Evolutionary conservation across 2,329 filamentous ascomycete species (phyloP).

Genomic region (Scedosporium minutisporum): DNA sequence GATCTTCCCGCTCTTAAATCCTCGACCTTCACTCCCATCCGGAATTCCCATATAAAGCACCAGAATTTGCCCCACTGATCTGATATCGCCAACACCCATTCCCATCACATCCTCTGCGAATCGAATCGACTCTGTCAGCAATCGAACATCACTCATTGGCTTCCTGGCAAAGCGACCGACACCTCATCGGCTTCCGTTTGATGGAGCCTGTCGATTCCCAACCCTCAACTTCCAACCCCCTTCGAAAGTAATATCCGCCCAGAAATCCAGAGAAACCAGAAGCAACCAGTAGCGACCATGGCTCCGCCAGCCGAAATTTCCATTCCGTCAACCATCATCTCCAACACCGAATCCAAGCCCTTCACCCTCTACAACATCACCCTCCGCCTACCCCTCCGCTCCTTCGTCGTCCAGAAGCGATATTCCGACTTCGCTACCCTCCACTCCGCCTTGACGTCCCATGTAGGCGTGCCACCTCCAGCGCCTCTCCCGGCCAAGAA

Average conservation of each 20-base stretch:
- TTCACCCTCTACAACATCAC: slow-evolving; percentile 74
- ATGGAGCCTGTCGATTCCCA: not conserved
- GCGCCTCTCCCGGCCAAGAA: slow-evolving; percentile 60
- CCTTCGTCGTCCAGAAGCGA: slow-evolving; percentile 67
- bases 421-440: slow-evolving; percentile 71
- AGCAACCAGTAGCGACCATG: slow-evolving; percentile 29
- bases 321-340: slow-evolving; percentile 55
- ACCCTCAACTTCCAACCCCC: not conserved
- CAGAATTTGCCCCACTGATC: not conserved
- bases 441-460: slow-evolving; percentile 49
- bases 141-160: not conserved
- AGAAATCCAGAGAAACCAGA: not conserved
- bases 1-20: not conserved
- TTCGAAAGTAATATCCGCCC: not conserved
- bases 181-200: not conserved
- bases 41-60: not conserved
- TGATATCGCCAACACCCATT: not conserved
- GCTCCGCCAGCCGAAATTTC: slow-evolving; percentile 57
- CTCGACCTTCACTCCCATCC: not conserved
- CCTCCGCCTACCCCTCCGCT: slow-evolving; percentile 65
- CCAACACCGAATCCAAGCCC: slow-evolving; percentile 47
- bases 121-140: not conserved
- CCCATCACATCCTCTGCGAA: not conserved
- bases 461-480: slow-evolving; percentile 56
- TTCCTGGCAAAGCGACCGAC: not conserved